Base-by-base conservation (phyloP, 176 grass and related monocot genomes). In the Chrysopogon serrulatus region DNA sequence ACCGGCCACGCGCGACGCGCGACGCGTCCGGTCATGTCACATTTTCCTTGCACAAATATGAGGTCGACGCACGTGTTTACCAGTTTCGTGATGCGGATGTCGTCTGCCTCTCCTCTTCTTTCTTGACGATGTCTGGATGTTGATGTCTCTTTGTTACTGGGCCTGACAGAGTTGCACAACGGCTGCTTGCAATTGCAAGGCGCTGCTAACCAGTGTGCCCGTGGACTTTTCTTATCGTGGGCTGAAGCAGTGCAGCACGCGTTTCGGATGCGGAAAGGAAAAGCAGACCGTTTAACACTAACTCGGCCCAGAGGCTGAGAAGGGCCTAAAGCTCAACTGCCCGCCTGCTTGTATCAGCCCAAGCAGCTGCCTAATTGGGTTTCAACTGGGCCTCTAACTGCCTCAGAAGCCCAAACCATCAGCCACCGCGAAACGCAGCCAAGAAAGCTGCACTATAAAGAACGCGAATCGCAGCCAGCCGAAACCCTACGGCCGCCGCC, bases 401-500 rank as follows among this genome's bases (percentile, higher is more conserved):
- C 8, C 14, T 0, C 7, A 6, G 0, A 48, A 51, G 73, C 79
- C 88, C 79, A 65, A 6, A 4, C 19, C 1, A 74, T 12, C 11
- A 16, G 0, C 21, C 17, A 77, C 5, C 4, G 18, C 8, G 31
- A 37, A 47, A 24, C 27, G 13, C 12, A 79, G 34, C 2, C 0
- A 1, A 24, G n/a, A n/a, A n/a, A n/a, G 51, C 42, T 8, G 27
- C 56, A 49, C 82, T 86, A 88, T 85, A 90, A 62, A 88, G 2
- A 3, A 15, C 17, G 4, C 45, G 10, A 34, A 71, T 45, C 47
- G 19, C 36, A 30, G 26, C 28, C 0, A 4, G 18, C 5, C 30
- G 59, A 84, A 84, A 88, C 78, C 80, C 87, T 84, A 83, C 45
- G 40, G 42, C 60, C 71, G 68, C 85, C 85, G 19, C 45, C 27